Conservation (phyloP, 2,329 filamentous ascomycete genomes). For the Sphaerostilbella broomeana region DNA sequence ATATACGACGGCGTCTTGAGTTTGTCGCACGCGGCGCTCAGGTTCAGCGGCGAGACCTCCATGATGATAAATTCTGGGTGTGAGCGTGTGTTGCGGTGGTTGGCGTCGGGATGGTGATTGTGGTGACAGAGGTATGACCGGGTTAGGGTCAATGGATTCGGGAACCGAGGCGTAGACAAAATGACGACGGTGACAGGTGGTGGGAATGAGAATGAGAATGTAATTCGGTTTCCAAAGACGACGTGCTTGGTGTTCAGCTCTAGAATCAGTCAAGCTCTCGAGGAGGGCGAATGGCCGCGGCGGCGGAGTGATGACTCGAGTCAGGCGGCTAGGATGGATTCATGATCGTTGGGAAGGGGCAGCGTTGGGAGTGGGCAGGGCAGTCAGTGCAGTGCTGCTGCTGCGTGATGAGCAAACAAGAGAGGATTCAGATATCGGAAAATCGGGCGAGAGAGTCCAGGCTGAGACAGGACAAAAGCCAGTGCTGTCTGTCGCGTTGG, state of each 20-base stretch:
- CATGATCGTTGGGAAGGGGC: slow-evolving; percentile 4
- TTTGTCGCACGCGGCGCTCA: slow-evolving; percentile 35
- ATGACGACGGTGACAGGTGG: neutral
- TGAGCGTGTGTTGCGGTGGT: too few species aligned
- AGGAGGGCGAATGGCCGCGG: slow-evolving; percentile 8
- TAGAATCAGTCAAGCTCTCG: neutral
- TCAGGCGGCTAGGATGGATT: slow-evolving; percentile 7
- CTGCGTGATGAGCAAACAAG: too few species aligned
- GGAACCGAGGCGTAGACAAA: neutral
- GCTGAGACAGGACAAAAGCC: too few species aligned
- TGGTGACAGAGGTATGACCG: neutral
- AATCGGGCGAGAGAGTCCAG: too few species aligned
- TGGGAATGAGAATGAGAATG: neutral
- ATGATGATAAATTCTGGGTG: slow-evolving; percentile 5
- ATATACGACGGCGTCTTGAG: slow-evolving; percentile 47
- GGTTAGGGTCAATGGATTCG: too few species aligned
- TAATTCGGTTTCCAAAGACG: neutral
- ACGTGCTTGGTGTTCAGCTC: neutral
- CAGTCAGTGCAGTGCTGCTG: too few species aligned
- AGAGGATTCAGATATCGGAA: too few species aligned
- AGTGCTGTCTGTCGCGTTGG: too few species aligned
- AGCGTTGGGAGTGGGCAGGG: too few species aligned
- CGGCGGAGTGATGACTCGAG: neutral
- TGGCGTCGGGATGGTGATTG: neutral
- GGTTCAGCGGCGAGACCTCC: slow-evolving; percentile 13